phyloP scores from a whole-genome alignment of 305 asterid species.

The Fraxinus velutina region DNA sequence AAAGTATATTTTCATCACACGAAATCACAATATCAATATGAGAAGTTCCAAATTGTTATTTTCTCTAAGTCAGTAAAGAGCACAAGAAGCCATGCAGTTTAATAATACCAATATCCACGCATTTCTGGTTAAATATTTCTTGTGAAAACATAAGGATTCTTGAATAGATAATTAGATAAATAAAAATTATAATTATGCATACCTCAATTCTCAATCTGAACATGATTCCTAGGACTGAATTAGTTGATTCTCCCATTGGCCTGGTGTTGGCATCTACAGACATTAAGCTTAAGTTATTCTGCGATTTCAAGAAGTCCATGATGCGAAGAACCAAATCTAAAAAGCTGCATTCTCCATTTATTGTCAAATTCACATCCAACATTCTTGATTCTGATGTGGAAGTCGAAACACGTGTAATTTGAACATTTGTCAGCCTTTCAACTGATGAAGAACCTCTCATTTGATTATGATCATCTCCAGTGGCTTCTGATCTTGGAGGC shows the following conservation, averaged over 20 bases:
- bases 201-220: slow-evolving; percentile 56
- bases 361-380: slow-evolving; percentile 50
- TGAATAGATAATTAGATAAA: neutral
- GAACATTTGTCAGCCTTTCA: slow-evolving; percentile 34
- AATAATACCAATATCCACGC: neutral
- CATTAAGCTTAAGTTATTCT: slow-evolving; percentile 28
- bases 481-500: neutral
- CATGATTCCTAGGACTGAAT: slow-evolving; percentile 26
- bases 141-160: neutral
- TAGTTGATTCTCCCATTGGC: slow-evolving; percentile 26
- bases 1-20: neutral
- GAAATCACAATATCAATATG: neutral
- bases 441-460: slow-evolving; percentile 7
- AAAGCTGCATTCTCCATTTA: slow-evolving; percentile 42
- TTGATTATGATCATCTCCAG: neutral
- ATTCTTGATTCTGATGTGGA: slow-evolving; percentile 45
- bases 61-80: neutral
- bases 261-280: slow-evolving; percentile 48
- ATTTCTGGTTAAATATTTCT: neutral
- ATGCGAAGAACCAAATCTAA: slow-evolving; percentile 40
- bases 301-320: slow-evolving; percentile 45
- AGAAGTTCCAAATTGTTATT: neutral
- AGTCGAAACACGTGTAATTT: slow-evolving; percentile 26
- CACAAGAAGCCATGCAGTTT: neutral
- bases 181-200: slow-evolving; percentile 4